phyloP scores from a whole-genome alignment of 2,329 filamentous ascomycete genomes.

The Stenocarpella maydis region DNA sequence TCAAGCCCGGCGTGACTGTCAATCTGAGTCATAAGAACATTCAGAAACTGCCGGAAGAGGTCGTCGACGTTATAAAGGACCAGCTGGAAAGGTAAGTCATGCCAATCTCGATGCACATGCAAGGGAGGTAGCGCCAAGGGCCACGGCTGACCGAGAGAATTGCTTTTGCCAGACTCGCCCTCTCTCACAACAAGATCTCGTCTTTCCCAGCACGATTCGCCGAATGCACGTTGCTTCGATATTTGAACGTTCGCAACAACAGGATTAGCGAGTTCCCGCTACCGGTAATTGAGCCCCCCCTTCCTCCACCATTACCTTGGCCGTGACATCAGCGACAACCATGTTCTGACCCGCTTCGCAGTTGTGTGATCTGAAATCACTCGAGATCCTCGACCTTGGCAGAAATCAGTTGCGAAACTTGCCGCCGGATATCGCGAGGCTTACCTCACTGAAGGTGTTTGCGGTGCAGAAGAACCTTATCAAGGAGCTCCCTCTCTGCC shows the following conservation, averaged over 20 bases:
- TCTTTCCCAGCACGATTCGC: slow-evolving; percentile 75
- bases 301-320: slow-evolving; percentile 36
- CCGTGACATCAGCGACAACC: slow-evolving; percentile 12
- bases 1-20: slow-evolving; percentile 78
- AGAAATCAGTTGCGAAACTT: slow-evolving; percentile 83
- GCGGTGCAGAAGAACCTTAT: slow-evolving; percentile 89
- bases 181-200: slow-evolving; percentile 81
- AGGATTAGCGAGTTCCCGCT: slow-evolving; percentile 70
- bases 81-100: slow-evolving; percentile 72
- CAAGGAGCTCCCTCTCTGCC: slow-evolving; percentile 80
- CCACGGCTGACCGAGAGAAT: slow-evolving; percentile 37
- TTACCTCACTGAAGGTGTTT: slow-evolving; percentile 88
- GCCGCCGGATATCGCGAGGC: slow-evolving; percentile 79
- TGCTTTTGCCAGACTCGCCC: slow-evolving; percentile 66
- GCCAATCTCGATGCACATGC: slow-evolving; percentile 6
- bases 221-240: slow-evolving; percentile 79
- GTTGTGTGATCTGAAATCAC: slow-evolving; percentile 84
- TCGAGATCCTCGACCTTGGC: slow-evolving; percentile 93
- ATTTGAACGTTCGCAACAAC: slow-evolving; percentile 83
- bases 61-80: slow-evolving; percentile 77
- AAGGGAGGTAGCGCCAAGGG: slow-evolving; percentile 19
- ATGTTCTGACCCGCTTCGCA: slow-evolving; percentile 48
- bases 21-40: slow-evolving; percentile 81
- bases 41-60: slow-evolving; percentile 74
- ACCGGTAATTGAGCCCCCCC: slow-evolving; percentile 50